phyloP scores from a whole-genome alignment of 768 basidiomycete species.

The Polyporus arcularius region DNA sequence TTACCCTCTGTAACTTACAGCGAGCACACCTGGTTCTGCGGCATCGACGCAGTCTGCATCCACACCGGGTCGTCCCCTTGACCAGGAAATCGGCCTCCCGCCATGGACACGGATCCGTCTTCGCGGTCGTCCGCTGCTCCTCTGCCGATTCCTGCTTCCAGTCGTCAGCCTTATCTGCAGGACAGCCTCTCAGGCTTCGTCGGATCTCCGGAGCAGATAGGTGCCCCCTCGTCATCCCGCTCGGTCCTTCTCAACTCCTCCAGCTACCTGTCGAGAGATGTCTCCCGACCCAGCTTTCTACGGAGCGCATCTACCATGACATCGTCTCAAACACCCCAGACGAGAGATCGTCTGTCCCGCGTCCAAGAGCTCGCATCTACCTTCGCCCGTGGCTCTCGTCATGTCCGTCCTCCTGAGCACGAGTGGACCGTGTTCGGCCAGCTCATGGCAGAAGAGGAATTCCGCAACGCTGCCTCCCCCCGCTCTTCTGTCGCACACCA shows the following conservation, averaged over 20 bases:
- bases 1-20: too few species aligned
- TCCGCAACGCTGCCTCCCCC: slow-evolving; percentile 4
- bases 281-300: slow-evolving; percentile 10
- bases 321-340: not conserved
- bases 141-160: not conserved
- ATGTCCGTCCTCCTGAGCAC: slow-evolving; percentile 9
- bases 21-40: too few species aligned
- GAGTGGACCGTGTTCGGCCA: slow-evolving; percentile 73
- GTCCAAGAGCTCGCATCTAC: slow-evolving; percentile 15
- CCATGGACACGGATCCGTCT: not conserved
- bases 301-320: slow-evolving; percentile 16
- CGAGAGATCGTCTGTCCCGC: slow-evolving; percentile 8
- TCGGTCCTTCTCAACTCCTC: not conserved
- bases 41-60: too few species aligned
- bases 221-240: not conserved
- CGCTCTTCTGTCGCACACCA: slow-evolving; percentile 1
- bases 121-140: not conserved
- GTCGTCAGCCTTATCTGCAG: not conserved
- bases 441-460: slow-evolving; percentile 56
- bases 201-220: slow-evolving; percentile 19
- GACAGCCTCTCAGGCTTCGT: slow-evolving; percentile 5
- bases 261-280: not conserved
- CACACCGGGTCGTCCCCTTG: too few species aligned
- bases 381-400: slow-evolving; percentile 5
- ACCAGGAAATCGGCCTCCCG: not conserved